Percentiles rank a stretch among this genome's conserved stretches.
phyloP scores from a whole-genome alignment of 2,329 filamentous ascomycete genomes.

The Gremmenia infestans region DNA sequence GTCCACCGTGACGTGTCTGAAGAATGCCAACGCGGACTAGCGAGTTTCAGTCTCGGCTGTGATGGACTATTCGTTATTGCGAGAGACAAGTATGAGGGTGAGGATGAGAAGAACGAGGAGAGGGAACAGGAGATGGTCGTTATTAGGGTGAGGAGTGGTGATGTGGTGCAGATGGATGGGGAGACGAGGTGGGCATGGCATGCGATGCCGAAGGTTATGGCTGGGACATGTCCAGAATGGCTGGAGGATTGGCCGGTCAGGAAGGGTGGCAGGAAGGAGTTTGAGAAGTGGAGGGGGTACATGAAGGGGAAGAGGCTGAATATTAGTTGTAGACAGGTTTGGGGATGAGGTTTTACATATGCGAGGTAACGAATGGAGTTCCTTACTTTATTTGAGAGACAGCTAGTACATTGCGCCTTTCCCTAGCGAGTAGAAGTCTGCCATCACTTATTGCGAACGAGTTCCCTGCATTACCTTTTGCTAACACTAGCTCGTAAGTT shows the following conservation, averaged over 20 bases:
- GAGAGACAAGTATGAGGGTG: conserved; percentile 35
- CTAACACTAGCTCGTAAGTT: too few relatives aligned
- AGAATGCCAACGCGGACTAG: conserved; percentile 68
- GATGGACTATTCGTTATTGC: conserved; percentile 85
- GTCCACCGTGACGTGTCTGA: conserved; percentile 93
- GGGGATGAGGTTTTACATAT: conserved; percentile 18
- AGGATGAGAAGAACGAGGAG: conserved; percentile 22
- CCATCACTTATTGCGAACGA: too few relatives aligned
- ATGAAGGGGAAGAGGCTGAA: conserved; percentile 85
- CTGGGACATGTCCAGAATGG: conserved; percentile 70
- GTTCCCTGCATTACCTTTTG: too few relatives aligned
- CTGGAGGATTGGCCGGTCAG: conserved; percentile 68
- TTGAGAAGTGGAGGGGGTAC: conserved; percentile 74
- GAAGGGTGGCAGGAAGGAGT: conserved; percentile 33
- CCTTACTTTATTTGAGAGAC: too few relatives aligned
- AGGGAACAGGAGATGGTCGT: conserved; percentile 39
- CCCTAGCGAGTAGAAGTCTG: too few relatives aligned
- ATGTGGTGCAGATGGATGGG: conserved; percentile 85
- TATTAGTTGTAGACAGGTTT: conserved; percentile 91
- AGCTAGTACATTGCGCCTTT: too few relatives aligned
- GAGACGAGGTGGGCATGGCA: conserved; percentile 88
- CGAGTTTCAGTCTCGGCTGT: conserved; percentile 84
- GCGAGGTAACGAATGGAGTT: neutral
- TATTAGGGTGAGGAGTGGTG: conserved; percentile 73
- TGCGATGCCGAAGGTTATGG: conserved; percentile 82